Evolutionary conservation across 371 early-diverging fungal species (phyloP), one percentile per base, ranked within the genome.

Genomic region (Agmasoma carcini): DNA sequence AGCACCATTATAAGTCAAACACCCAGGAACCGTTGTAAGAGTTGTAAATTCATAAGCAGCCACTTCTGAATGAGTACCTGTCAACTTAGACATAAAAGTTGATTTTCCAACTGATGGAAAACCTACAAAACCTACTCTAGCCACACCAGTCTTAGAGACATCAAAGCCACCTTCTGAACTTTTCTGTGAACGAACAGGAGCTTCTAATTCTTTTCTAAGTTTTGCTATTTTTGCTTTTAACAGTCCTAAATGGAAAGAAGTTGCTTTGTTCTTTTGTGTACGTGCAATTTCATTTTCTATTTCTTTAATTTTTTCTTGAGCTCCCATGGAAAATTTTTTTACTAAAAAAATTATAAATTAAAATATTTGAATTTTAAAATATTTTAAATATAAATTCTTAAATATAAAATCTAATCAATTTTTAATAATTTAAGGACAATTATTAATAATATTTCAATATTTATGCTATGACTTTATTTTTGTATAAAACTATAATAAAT

Each of bases 1-100:
- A 7, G 96, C 94, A 34, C 95, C 96, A 51, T 92, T 85, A 76
- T 95, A 87, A 49, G 85, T 81, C 63, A 97, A 85, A 71, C 90
- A 87, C 44, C 98, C 96, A 43, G 71, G 67, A 19, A 72, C 63
- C 11, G 72, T 65, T 2, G 91, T 91, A 68, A 96, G 78, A 0
- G 97, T 98, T 3, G 99, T 98, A 76, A 98, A 96, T 74, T 96
- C 97, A 66, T 95, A 92, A 36, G 81, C 82, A 46, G 80, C 80
- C 45, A 86, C 89, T 65, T 86, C 88, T 3, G 89, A 87, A 63
- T 86, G 83, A 0, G 90, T 88, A 33, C 85, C 82, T 14, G 99
- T 98, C 26, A 90, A 70, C 73, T 87, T 90, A 65, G 82, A 83
- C 46, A 97, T 79, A 40, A 97, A 76, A 1, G 97, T 96, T 17